Evolutionary conservation across 345 rosid species (phyloP).

Genomic region (Gossypium anomalum): DNA sequence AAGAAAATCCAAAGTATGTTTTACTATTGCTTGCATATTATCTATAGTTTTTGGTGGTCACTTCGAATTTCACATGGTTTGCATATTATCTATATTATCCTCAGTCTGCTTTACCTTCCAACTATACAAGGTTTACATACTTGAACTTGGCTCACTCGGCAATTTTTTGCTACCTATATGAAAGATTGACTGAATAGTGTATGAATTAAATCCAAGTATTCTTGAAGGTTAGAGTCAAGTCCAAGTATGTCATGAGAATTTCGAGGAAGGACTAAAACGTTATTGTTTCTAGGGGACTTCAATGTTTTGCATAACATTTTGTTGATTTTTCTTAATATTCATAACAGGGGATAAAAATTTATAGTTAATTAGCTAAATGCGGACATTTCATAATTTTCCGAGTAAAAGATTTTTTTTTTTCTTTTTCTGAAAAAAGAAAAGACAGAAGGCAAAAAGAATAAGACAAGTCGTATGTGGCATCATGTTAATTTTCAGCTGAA

Average conservation of each 20-base stretch:
- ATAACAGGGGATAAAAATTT: neutral
- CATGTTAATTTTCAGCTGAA: neutral
- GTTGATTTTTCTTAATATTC: neutral
- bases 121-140: neutral
- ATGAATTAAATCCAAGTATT: neutral
- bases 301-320: constrained; percentile 1
- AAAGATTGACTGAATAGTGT: neutral
- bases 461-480: no score
- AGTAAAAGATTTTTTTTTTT: no score
- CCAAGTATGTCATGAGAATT: neutral
- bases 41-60: neutral
- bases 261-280: neutral
- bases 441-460: no score
- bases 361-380: no score
- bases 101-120: neutral
- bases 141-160: neutral
- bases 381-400: no score
- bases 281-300: neutral
- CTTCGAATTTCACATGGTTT: constrained; percentile 7
- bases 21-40: constrained; percentile 3
- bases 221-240: neutral
- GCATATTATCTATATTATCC: neutral
- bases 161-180: neutral
- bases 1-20: constrained; percentile 75
- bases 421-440: no score